Percentiles rank a stretch among this genome's conserved stretches.
Evolutionary conservation across 352 stramenopile species (phyloP).

Genomic region (Blastocystis sp.): DNA sequence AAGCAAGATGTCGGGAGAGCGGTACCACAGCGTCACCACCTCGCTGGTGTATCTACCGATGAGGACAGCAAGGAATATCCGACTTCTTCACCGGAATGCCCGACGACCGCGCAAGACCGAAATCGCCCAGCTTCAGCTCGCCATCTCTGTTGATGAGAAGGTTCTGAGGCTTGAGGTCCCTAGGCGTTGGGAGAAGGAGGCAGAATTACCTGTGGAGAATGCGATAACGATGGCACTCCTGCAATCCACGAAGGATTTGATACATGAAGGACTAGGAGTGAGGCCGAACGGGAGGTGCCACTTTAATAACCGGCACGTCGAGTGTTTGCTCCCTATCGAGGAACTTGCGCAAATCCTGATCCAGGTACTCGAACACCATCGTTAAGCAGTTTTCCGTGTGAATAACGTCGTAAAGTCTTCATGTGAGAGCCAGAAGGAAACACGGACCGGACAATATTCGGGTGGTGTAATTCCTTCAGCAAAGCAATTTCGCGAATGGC

Average conservation of each 20-base stretch:
- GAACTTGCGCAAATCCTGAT: constrained; percentile 99
- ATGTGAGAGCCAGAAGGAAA: constrained; percentile 75
- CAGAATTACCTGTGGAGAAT: constrained; percentile 83
- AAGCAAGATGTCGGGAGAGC: constrained; percentile 86
- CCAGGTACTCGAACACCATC: constrained; percentile 99
- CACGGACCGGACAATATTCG: constrained; percentile 93
- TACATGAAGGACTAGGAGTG: constrained; percentile 88
- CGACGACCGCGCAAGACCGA: constrained; percentile 97
- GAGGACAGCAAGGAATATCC: constrained; percentile 74
- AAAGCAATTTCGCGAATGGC: constrained; percentile 97
- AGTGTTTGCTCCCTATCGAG: constrained; percentile 85
- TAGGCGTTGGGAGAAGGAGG: constrained; percentile 77
- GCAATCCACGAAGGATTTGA: constrained; percentile 95
- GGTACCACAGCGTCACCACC: constrained; percentile 91
- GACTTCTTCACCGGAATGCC: constrained; percentile 85
- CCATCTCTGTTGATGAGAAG: constrained; percentile 94
- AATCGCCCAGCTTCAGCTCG: constrained; percentile 98
- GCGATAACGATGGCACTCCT: constrained; percentile 96
- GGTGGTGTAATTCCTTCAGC: constrained; percentile 92
- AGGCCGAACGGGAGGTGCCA: constrained; percentile 26
- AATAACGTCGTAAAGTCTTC: constrained; percentile 95
- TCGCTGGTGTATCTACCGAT: constrained; percentile 79
- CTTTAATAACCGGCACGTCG: constrained; percentile 79
- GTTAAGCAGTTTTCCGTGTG: constrained; percentile 97
- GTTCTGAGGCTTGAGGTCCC: constrained; percentile 97